Conservation (phyloP, 164 flowering plant genomes). For the Dillenia turbinata region DNA sequence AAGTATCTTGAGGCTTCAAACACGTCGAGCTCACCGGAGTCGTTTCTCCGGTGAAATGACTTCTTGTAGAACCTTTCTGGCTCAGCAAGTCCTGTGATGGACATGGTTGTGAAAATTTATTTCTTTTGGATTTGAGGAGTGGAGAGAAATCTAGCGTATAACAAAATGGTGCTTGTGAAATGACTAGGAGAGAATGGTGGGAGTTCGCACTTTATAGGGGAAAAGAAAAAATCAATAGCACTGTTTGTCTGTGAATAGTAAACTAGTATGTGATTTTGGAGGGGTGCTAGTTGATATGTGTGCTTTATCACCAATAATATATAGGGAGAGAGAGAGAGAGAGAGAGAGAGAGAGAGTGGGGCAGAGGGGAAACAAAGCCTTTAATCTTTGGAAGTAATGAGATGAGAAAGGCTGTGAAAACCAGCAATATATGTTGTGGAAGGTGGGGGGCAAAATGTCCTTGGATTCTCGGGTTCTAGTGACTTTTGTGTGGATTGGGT, state of each 20-base stretch:
- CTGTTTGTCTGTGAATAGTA: constrained; percentile 19
- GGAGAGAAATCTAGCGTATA: not conserved
- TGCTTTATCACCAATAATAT: constrained; percentile 9
- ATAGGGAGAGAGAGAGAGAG: not conserved
- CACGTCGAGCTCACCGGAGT: constrained; percentile 84
- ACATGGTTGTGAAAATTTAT: constrained; percentile 27
- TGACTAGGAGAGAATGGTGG: constrained; percentile 25
- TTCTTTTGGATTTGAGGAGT: not conserved
- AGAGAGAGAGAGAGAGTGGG: constrained; percentile 1
- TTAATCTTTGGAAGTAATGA: constrained; percentile 14
- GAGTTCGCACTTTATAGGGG: constrained; percentile 14
- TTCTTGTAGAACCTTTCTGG: constrained; percentile 29
- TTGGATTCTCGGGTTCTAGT: constrained; percentile 44
- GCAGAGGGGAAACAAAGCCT: constrained; percentile 13
- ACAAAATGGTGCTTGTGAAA: constrained; percentile 1
- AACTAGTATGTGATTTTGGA: constrained; percentile 8
- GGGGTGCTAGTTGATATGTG: constrained; percentile 14
- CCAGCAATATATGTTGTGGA: constrained; percentile 24
- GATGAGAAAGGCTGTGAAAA: constrained; percentile 13
- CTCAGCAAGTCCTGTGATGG: constrained; percentile 25
- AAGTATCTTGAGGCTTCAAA: constrained; percentile 87
- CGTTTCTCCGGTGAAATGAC: constrained; percentile 41
- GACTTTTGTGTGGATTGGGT: constrained; percentile 14
- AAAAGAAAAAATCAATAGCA: constrained; percentile 5
- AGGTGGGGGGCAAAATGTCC: constrained; percentile 37